Evolutionary conservation across 805 yeast species (phyloP).

Genomic region (Candida ovalis): DNA sequence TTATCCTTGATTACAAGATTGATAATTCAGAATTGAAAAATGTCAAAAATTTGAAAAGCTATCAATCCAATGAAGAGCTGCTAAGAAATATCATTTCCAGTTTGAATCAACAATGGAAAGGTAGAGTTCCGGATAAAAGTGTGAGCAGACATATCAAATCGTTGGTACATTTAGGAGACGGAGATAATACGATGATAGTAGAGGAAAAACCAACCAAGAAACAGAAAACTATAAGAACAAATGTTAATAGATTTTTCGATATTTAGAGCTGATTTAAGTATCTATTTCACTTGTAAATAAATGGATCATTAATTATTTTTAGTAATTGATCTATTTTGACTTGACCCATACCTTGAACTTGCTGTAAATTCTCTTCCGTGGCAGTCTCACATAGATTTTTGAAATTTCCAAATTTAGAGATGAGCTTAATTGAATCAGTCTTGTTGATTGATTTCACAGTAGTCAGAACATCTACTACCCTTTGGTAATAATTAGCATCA

Average conservation of each 20-base stretch:
- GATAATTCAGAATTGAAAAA: neutral
- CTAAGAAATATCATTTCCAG: neutral
- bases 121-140: constrained; percentile 2
- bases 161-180: constrained; percentile 2
- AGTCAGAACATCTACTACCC: constrained; percentile 43
- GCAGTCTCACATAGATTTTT: constrained; percentile 36
- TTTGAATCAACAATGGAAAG: constrained; percentile 9
- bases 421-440: constrained; percentile 48
- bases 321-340: constrained; percentile 40
- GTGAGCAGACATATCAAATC: constrained; percentile 1
- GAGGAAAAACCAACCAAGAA: constrained; percentile 5
- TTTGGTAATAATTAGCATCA: constrained; percentile 39
- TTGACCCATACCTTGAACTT: constrained; percentile 47
- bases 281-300: constrained; percentile 38
- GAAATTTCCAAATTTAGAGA: constrained; percentile 46
- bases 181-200: neutral
- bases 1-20: constrained; percentile 2
- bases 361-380: constrained; percentile 27
- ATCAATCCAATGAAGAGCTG: neutral
- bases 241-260: constrained; percentile 18
- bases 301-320: constrained; percentile 45
- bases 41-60: neutral
- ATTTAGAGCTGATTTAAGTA: constrained; percentile 4
- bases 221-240: constrained; percentile 7
- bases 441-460: constrained; percentile 46